phyloP scores from a whole-genome alignment of 139 green algal genomes.

The Spirogloea muscicola region DNA sequence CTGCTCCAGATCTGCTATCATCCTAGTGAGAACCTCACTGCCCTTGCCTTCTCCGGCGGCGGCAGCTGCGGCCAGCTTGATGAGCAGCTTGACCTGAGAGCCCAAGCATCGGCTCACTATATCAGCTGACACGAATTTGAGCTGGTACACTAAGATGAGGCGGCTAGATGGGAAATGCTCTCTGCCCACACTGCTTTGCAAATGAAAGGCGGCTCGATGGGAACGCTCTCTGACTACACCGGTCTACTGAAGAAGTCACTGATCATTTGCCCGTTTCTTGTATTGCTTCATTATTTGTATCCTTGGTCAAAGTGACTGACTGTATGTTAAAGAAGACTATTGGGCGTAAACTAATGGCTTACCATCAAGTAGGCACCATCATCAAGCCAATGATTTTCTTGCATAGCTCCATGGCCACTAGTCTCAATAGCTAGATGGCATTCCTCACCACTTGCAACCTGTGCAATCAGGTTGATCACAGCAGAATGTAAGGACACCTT shows the following conservation, averaged over 20 bases:
- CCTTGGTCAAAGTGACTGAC: too few relatives aligned
- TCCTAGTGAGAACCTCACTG: constrained; percentile 44
- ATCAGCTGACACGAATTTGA: background rate
- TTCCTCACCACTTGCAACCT: constrained; percentile 56
- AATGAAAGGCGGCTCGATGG: too few relatives aligned
- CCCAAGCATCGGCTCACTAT: background rate
- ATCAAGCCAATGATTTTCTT: constrained; percentile 84
- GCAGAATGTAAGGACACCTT: background rate
- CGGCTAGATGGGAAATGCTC: too few relatives aligned
- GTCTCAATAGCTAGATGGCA: constrained; percentile 96
- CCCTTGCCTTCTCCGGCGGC: constrained; percentile 51
- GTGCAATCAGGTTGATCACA: background rate
- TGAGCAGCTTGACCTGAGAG: constrained; percentile 80
- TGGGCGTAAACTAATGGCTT: too few relatives aligned
- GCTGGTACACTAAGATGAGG: too few relatives aligned
- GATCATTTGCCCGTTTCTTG: too few relatives aligned
- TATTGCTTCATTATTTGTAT: too few relatives aligned
- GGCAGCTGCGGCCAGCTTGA: constrained; percentile 59
- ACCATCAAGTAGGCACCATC: constrained; percentile 37
- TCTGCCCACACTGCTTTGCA: too few relatives aligned
- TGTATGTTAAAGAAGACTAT: too few relatives aligned
- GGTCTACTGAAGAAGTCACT: too few relatives aligned
- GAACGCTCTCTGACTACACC: too few relatives aligned
- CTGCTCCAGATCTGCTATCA: constrained; percentile 73
- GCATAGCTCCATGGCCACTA: constrained; percentile 80